Evolutionary conservation across 2,329 filamentous ascomycete species (phyloP), one percentile per base, ranked within the genome.

Genomic region (Cordyceps pruinosa): DNA sequence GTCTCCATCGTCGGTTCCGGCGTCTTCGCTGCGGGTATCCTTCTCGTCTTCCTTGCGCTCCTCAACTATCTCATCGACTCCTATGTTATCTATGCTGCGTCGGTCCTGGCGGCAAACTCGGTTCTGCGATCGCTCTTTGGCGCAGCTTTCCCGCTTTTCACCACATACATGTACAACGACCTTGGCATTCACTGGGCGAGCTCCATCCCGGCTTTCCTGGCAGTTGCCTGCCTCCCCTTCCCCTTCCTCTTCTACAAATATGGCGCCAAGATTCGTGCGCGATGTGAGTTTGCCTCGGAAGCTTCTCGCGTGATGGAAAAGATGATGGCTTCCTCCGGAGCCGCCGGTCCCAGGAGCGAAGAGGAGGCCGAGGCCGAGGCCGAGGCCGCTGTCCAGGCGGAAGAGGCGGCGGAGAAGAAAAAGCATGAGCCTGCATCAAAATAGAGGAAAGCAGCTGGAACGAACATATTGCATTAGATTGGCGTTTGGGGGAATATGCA

Each of bases 241-340:
- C 88, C 89, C 0, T 87, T 88, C 69, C 69, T 93, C 17, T 89
- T 93, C 70, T 89, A 88, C 73, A 84, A 80, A 63, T 90, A 89
- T 68, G 88, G 88, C 61, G 28, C 66, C 35, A 51, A 53, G 10
- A 87, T 92, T 63, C 79, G 88, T 23, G 73, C 78, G 68, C 81
- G 77, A 66, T 90, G 87, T 77, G 85, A 86, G 73, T 91, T 81
- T 66, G 83, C 87, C 6, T 79, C 82, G 10, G 80, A 89, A 69
- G 82, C 87, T 7, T 84, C 85, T 30, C 76, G 75, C 12, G 81
- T 87, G 59, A 76, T 87, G 70, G 69, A 72, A 61, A 68, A 57
- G 46, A 57, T 57, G 45, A 30, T 23, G 25, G 53, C 53, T 42
- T 34, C 52, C n/a, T 35, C 34, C 19, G 45, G 26, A 3, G 28